Base-by-base conservation (phyloP, 2,329 filamentous ascomycete species). In the Talaromyces islandicus region DNA sequence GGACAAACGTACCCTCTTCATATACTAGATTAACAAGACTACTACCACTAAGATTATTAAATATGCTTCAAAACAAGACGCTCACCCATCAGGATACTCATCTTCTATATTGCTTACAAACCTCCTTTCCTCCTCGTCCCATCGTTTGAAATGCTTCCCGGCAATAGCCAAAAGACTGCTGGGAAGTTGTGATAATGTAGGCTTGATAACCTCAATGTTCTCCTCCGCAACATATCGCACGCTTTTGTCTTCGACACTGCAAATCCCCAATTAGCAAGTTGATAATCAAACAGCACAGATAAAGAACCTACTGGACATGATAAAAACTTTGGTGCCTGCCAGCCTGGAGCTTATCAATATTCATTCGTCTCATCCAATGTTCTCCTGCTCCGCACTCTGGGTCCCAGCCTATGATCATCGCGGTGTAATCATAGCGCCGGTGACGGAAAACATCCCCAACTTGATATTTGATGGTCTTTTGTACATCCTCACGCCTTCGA, bases 401-500 rank as follows among this genome's bases (percentile, higher is more conserved):
- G 66, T 89, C 87, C 92, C 93, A 99, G n/a, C 92, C 92, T 14
- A 89, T 90, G 61, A 99, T 89, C 27, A 95, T 83, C 19, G 88
- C 92, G 54, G 87, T 79, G 71, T 93, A 96, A 21, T 83, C 79
- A 71, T 94, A 96, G 52, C 92, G 84, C 63, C 81, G 85, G 75
- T 99, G 94, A 54, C 82, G 83, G 71, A 97, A 96, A 7, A 96
- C 83, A 67, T 95, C 89, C 0, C 94, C 94, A 54, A 96, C 83
- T 56, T 81, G 84, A 72, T 85, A 93, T 62, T 77, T 81, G 56
- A 91, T 84, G 29, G 74, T 69, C n/a, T 69, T 68, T 62, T 70
- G 67, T 70, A 75, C 66, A 65, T 63, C 54, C 24, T 64, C 64
- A 38, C 77, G 75, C 25, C 60, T 62, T 57, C 74, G 75, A n/a